phyloP scores from a whole-genome alignment of 495 filamentous ascomycete species.

The Aspergillus saccharolyticus region DNA sequence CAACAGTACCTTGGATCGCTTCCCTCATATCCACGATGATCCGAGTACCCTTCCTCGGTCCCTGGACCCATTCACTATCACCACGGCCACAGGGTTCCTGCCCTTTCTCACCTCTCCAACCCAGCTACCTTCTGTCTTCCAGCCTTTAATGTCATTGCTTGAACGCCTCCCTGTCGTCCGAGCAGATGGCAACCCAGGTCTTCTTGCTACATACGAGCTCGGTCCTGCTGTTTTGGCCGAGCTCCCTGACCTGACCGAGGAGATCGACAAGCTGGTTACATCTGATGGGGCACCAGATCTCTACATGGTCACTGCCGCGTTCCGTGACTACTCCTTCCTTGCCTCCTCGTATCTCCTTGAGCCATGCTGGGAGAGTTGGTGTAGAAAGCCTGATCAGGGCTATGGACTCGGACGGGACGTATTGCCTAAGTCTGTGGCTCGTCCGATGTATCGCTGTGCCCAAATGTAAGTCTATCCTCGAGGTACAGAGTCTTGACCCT shows the following conservation, averaged over 20 bases:
- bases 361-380: slow-evolving; percentile 75
- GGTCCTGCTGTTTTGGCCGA: slow-evolving; percentile 61
- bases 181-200: slow-evolving; percentile 60
- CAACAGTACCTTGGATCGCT: slow-evolving; percentile 41
- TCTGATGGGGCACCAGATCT: slow-evolving; percentile 53
- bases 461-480: slow-evolving; percentile 57
- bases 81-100: slow-evolving; percentile 71
- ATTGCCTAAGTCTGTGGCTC: slow-evolving; percentile 63
- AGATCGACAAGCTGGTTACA: slow-evolving; percentile 59
- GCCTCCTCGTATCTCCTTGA: slow-evolving; percentile 87
- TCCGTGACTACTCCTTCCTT: slow-evolving; percentile 85
- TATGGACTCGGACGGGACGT: slow-evolving; percentile 72
- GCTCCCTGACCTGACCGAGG: slow-evolving; percentile 68
- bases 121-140: slow-evolving; percentile 59
- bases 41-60: slow-evolving; percentile 53
- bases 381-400: slow-evolving; percentile 52
- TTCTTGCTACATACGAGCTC: slow-evolving; percentile 66
- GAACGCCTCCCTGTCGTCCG: slow-evolving; percentile 71
- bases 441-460: slow-evolving; percentile 73
- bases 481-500: background rate
- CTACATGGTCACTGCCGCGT: slow-evolving; percentile 72
- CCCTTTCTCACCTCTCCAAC: slow-evolving; percentile 38
- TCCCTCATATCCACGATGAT: slow-evolving; percentile 54
- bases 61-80: slow-evolving; percentile 75
- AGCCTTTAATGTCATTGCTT: slow-evolving; percentile 61